Percentiles rank a stretch among this genome's conserved stretches.
These are phyloP conservation scores for Chytridium lagenaria DNA, from an alignment of 371 early-diverging fungal species.

Conservation along the genomic window DNA sequence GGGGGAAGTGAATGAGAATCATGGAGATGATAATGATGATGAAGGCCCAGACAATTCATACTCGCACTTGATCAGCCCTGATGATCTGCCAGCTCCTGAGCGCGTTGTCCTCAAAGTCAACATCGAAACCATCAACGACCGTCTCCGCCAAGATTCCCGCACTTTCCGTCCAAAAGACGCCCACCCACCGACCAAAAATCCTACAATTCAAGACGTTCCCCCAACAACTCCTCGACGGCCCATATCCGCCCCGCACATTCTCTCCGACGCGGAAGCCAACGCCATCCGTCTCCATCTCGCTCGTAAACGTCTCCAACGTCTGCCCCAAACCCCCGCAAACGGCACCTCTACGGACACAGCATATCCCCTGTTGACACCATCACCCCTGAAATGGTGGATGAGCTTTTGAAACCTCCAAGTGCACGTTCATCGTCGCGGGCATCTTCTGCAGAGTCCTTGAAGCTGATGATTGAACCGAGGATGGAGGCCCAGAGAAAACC, in stretches of 20 bases:
- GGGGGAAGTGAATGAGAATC: not conserved
- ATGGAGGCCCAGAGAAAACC: not conserved
- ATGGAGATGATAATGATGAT: not conserved
- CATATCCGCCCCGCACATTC: not conserved
- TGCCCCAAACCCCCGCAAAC: not conserved
- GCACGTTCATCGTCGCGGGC: not conserved
- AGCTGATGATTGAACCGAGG: not conserved
- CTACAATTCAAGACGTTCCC: too few species aligned
- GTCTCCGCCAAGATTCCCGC: not conserved
- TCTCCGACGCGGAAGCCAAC: not conserved
- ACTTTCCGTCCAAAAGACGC: not conserved
- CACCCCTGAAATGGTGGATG: not conserved
- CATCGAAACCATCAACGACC: not conserved
- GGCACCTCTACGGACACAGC: not conserved
- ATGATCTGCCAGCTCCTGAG: not conserved
- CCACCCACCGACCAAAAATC: not conserved
- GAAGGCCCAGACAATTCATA: not conserved
- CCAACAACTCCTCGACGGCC: not conserved
- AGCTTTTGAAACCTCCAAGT: not conserved
- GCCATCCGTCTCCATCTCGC: not conserved
- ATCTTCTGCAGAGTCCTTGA: not conserved
- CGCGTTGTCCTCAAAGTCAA: not conserved
- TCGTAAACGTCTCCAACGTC: slow-evolving; percentile 21
- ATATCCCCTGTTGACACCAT: not conserved
- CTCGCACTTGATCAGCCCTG: not conserved